Evolutionary conservation across 768 basidiomycete species (phyloP).

Genomic region (Collybiopsis luxurians): DNA sequence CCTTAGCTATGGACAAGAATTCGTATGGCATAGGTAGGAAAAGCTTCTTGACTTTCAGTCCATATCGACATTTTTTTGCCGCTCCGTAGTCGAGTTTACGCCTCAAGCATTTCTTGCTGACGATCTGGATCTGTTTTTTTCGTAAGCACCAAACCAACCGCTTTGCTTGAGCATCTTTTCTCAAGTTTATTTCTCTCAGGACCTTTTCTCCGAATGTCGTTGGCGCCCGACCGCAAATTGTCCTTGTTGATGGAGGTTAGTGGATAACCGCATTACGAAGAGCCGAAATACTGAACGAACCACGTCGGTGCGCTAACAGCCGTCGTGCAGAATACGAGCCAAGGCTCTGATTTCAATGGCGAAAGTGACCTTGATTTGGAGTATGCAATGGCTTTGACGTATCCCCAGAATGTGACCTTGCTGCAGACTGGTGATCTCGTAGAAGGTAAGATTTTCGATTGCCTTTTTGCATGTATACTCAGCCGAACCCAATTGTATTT

Average conservation of each 20-base stretch:
- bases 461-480: neutral
- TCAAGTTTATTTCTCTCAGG: slow-evolving; percentile 6
- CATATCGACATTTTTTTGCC: neutral
- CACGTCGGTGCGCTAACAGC: no score
- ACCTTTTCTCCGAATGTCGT: slow-evolving; percentile 34
- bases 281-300: neutral
- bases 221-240: slow-evolving; percentile 26
- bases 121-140: slow-evolving; percentile 28
- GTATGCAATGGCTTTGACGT: slow-evolving; percentile 41
- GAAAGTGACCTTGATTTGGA: slow-evolving; percentile 49
- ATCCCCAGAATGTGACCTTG: slow-evolving; percentile 31
- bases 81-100: slow-evolving; percentile 33
- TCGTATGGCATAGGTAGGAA: slow-evolving; percentile 35
- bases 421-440: slow-evolving; percentile 38
- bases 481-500: no score
- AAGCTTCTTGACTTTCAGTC: slow-evolving; percentile 6
- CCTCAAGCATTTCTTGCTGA: slow-evolving; percentile 33
- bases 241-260: slow-evolving; percentile 34
- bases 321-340: slow-evolving; percentile 24
- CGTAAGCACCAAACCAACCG: no score
- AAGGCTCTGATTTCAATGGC: slow-evolving; percentile 31
- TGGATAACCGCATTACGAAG: neutral
- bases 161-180: neutral
- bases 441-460: slow-evolving; percentile 20
- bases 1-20: slow-evolving; percentile 25